These are phyloP conservation scores for Saxophila tyrrhenica DNA, from an alignment of 495 filamentous ascomycete genomes.

Conservation along the genomic window DNA sequence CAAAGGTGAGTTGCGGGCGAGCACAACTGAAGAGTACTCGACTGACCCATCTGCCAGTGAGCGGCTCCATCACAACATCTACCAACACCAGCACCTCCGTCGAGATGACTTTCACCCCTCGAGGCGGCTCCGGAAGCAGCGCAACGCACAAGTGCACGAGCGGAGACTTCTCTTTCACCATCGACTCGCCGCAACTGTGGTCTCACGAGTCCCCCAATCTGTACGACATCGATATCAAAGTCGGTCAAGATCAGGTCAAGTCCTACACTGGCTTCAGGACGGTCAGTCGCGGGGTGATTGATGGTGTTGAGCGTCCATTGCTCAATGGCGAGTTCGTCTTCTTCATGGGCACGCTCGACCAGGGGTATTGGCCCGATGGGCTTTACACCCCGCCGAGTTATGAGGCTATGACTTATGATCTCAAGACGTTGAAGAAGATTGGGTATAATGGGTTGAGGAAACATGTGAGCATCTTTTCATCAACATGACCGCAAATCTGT, in stretches of 20 bases:
- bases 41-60: constrained; percentile 14
- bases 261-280: constrained; percentile 63
- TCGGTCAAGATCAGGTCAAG: constrained; percentile 42
- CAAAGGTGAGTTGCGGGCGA: constrained; percentile 31
- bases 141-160: constrained; percentile 36
- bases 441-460: constrained; percentile 61
- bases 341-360: constrained; percentile 55
- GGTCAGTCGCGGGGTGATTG: constrained; percentile 38
- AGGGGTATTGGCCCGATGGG: constrained; percentile 60
- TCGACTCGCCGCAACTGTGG: constrained; percentile 45
- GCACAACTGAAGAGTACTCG: neutral
- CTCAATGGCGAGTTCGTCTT: constrained; percentile 56
- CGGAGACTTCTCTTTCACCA: constrained; percentile 39
- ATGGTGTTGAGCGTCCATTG: constrained; percentile 49
- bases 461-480: constrained; percentile 37
- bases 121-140: constrained; percentile 26
- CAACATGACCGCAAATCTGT: neutral
- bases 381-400: constrained; percentile 47
- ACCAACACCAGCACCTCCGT: constrained; percentile 27
- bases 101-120: constrained; percentile 34
- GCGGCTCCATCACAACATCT: constrained; percentile 26
- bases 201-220: constrained; percentile 48
- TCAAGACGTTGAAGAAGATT: constrained; percentile 46
- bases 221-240: constrained; percentile 48
- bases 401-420: constrained; percentile 56